These are phyloP conservation scores for Lablab purpureus DNA, from an alignment of 306 rosid species.

Conservation along the genomic window DNA sequence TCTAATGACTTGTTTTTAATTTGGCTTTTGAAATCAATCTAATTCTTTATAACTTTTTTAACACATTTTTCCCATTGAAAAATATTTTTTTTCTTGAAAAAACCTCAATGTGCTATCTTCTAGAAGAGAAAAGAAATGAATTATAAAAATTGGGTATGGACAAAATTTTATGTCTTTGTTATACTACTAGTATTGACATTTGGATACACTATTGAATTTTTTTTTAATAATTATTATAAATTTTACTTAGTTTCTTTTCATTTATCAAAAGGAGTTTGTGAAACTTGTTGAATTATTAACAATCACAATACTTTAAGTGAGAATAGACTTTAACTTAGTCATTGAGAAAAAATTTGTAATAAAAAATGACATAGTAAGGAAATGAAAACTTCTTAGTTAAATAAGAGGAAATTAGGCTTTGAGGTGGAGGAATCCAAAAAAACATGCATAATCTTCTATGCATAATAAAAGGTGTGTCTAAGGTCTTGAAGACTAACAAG, in stretches of 20 bases:
- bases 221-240: not conserved
- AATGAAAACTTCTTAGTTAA: no score
- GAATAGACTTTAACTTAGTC: no score
- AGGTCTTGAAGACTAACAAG: no score
- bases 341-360: no score
- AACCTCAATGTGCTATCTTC: not conserved
- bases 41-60: not conserved
- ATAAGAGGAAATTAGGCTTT: no score
- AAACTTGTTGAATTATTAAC: no score
- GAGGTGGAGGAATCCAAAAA: no score
- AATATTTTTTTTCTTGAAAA: not conserved
- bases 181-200: not conserved
- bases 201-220: not conserved
- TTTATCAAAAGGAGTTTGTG: no score
- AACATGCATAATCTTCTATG: no score
- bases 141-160: not conserved
- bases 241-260: not conserved
- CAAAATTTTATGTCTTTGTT: not conserved
- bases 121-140: not conserved
- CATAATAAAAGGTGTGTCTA: no score
- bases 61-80: not conserved
- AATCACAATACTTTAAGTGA: no score
- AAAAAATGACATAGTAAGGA: no score
- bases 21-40: not conserved
- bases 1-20: not conserved